Percentiles rank a stretch among this genome's conserved stretches.
Conservation (phyloP, 2,329 filamentous ascomycete genomes). For the Trichoderma sp. region DNA sequence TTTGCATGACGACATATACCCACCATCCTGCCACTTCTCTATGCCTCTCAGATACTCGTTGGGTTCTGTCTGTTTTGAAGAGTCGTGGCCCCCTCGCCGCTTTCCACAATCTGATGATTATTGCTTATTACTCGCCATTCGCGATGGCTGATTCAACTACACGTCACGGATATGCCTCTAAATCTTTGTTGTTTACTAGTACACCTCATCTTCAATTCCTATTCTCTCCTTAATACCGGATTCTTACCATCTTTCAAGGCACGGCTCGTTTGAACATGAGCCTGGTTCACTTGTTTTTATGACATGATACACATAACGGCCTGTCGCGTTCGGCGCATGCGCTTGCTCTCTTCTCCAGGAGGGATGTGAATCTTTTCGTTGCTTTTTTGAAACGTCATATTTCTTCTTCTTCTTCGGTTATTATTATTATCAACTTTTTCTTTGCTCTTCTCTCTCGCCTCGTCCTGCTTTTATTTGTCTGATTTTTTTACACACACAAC, state of each 20-base stretch:
- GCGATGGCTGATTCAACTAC: background rate
- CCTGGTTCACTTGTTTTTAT: conserved; percentile 6
- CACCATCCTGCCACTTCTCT: conserved; percentile 30
- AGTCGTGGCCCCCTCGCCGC: background rate
- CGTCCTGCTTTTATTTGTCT: background rate
- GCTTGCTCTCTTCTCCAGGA: conserved; percentile 11
- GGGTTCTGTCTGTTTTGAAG: background rate
- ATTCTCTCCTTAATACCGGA: conserved; percentile 24
- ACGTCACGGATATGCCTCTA: conserved; percentile 20
- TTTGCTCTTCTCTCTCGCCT: background rate
- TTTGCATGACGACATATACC: conserved; percentile 34
- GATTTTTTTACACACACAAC: background rate
- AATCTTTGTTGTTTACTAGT: conserved; percentile 8
- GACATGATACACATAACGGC: conserved; percentile 16
- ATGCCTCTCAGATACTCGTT: background rate
- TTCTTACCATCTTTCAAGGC: conserved; percentile 1
- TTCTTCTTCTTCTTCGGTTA: background rate
- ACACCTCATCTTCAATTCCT: conserved; percentile 17
- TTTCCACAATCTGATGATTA: background rate
- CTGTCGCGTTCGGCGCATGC: conserved; percentile 14
- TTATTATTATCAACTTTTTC: background rate
- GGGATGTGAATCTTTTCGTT: conserved; percentile 14
- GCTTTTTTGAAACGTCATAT: conserved; percentile 6
- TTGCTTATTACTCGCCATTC: conserved; percentile 7
- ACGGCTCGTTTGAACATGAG: conserved; percentile 4